Base-by-base conservation (phyloP, 2,329 filamentous ascomycete genomes). In the Fusarium staphyleae region DNA sequence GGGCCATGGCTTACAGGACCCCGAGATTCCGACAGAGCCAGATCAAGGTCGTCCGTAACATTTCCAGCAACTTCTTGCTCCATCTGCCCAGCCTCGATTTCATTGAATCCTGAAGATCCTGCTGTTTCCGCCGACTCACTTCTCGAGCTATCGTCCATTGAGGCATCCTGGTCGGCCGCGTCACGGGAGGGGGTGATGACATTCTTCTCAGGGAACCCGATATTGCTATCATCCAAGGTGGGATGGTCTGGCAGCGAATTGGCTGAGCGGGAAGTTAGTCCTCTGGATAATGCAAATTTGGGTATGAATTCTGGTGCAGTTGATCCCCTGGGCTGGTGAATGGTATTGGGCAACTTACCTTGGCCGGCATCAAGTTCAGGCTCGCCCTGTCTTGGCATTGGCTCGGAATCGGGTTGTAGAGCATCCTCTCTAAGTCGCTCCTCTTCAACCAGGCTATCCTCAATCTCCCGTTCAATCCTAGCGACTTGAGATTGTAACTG, bases 401-500 rank as follows among this genome's bases (percentile, higher is more conserved):
- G 24, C 34, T 53, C 53, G 16, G 54, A 13, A 12, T 66, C 64
- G 26, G 37, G 33, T 24, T 62, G 57, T 24, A 51, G 32, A 11
- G 52, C 63, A 24, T 76, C 69, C 43, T 63, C 60, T 34, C 66
- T 66, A 11, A 77, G 60, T 12, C 59, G 66, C 43, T 74, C 60
- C 53, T 73, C 73, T 44, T 74, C 72, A 5, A 63, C 59, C 37
- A 70, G 55, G 19, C 73, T 73, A n/a, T 71, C 67, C 19, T 74
- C 70, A 12, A 81, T 74, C 53, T 84, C 82, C 18, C 74, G 74
- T 64, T 83, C 73, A 29, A 85, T 74, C 14, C 73, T 75, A 15
- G 73, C 72, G 16, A 81, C 72, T 64, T 83, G 76, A 4, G 77
- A 75, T 52, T 79, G 73, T 29, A 83, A 63, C 15, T 74, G 68